A percentile compares a stretch with the other conserved stretches of the same genome.
Evolutionary conservation across 2,329 filamentous ascomycete species (phyloP).

Genomic region (Aspergillus latus): DNA sequence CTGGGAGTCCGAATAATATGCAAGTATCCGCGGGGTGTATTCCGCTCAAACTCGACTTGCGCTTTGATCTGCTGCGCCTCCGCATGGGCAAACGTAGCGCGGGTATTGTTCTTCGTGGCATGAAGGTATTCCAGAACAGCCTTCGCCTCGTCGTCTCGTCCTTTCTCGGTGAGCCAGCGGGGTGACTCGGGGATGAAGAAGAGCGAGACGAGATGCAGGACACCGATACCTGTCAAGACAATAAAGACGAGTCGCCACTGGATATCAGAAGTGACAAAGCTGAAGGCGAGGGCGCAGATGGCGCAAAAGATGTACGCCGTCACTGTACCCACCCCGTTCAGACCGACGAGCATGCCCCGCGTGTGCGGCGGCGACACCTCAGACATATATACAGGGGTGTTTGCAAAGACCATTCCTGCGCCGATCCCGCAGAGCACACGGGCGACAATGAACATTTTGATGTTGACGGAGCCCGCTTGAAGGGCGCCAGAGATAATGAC

Average conservation of each 20-base stretch:
- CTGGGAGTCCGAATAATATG: neutral
- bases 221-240: neutral
- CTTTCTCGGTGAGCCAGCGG: neutral
- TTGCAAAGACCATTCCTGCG: neutral
- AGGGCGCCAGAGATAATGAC: neutral
- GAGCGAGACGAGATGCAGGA: neutral
- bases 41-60: neutral
- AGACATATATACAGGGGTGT: neutral
- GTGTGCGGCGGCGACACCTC: neutral
- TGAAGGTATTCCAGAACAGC: neutral
- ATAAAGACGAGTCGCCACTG: neutral
- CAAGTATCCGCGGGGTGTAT: neutral
- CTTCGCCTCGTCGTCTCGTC: neutral
- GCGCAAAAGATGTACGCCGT: neutral
- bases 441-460: neutral
- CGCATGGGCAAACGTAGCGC: neutral
- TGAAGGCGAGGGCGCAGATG: neutral
- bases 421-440: neutral
- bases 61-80: neutral
- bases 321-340: neutral
- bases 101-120: neutral
- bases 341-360: neutral
- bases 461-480: neutral
- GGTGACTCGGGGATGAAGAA: constrained; percentile 6
- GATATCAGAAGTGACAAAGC: neutral